Evolutionary conservation across 768 basidiomycete species (phyloP), one percentile per base, ranked within the genome.

Genomic region (Obba rivulosa): DNA sequence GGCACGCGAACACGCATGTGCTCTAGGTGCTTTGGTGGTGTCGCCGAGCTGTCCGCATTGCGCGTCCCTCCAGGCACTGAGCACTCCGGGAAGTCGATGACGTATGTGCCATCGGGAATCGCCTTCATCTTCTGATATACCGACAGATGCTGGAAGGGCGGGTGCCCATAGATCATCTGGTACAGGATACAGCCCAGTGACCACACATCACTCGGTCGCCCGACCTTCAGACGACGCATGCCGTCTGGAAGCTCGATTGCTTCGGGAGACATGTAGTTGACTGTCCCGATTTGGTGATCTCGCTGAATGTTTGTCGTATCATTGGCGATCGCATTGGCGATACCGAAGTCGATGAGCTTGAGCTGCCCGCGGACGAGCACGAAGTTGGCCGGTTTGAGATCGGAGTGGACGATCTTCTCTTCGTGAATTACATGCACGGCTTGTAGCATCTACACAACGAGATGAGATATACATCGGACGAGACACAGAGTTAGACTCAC

Each of bases 191-290:
- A 95, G 2, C 95, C 95, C 2, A 99, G 73, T 2, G 93, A 96
- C 95, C 95, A 99, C 36, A 99, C 91, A 64, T 99, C 95, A 45
- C 89, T 92, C 0, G 93, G 83, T 20, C 94, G 86, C 3, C 95
- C 96, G 45, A 98, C 92, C 73, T 95, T 96, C 49, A 95, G 79
- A 21, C 91, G 79, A 11, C 87, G 79, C 83, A 84, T 88, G 37
- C 86, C 91, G 48, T 88, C 90, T 3, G 84, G 84, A 18, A 88
- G 70, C 61, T 93, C 90, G 46, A 99, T 92, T 11, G 95, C 92
- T 66, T 99, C 95, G 0, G 95, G 95, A 46, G 92, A 93, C 95
- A 99, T 99, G 64, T 95, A 99, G 62, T 99, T 99, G 34, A 96
- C 87, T 1, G 93, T 95, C 2, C 95, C 95, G 56, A 99, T 86